Evolutionary conservation across 2,329 filamentous ascomycete genomes (phyloP).

Genomic region (Penicillium frequentans): DNA sequence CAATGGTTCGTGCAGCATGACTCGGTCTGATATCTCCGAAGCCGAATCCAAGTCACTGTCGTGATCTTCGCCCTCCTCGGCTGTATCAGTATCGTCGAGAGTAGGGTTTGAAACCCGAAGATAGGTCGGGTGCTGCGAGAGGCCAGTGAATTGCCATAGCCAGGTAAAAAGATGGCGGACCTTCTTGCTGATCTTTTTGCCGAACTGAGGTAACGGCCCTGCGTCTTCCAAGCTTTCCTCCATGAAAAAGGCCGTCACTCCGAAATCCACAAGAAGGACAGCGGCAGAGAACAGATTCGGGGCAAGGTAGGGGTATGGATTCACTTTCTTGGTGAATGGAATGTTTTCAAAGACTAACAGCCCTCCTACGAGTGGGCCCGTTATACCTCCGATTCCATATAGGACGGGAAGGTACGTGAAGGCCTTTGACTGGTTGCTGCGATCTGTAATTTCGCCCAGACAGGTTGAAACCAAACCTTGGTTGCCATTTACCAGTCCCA

Average conservation of each 20-base stretch:
- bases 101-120: constrained; percentile 42
- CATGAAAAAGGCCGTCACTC: constrained; percentile 75
- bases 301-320: constrained; percentile 75
- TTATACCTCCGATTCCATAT: constrained; percentile 93
- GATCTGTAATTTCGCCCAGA: constrained; percentile 89
- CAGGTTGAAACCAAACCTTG: constrained; percentile 92
- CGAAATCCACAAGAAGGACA: constrained; percentile 70
- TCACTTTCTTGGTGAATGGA: constrained; percentile 54
- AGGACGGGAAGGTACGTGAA: constrained; percentile 95
- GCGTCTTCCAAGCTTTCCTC: constrained; percentile 80
- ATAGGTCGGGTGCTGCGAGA: constrained; percentile 59
- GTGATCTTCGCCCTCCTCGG: constrained; percentile 33
- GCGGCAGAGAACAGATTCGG: constrained; percentile 79
- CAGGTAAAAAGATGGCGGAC: constrained; percentile 63
- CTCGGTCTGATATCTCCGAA: constrained; percentile 39
- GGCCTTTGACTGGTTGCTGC: constrained; percentile 87
- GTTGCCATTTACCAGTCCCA: constrained; percentile 94
- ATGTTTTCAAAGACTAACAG: constrained; percentile 68
- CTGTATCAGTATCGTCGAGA: constrained; percentile 22
- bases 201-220: constrained; percentile 60
- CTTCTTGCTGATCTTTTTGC: constrained; percentile 57
- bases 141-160: constrained; percentile 68
- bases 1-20: constrained; percentile 49
- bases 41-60: constrained; percentile 48
- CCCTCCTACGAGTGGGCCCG: constrained; percentile 87